These are phyloP conservation scores for Apiosordaria backusii DNA, from an alignment of 495 filamentous ascomycete species.

Conservation along the genomic window DNA sequence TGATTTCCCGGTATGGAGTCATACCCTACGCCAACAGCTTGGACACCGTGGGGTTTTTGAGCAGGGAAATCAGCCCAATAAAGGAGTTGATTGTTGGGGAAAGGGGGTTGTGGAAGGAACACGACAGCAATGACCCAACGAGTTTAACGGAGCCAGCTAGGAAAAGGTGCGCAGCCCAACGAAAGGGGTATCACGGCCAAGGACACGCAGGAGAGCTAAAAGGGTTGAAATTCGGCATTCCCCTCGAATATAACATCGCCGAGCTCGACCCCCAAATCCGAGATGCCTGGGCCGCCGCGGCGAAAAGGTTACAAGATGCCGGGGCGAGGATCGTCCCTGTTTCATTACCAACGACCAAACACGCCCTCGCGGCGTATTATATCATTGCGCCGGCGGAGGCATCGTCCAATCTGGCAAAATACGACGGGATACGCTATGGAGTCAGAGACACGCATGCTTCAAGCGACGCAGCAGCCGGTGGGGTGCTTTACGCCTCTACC, in stretches of 20 bases:
- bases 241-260: constrained; percentile 80
- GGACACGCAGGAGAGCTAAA: constrained; percentile 27
- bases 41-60: constrained; percentile 87
- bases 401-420: constrained; percentile 95
- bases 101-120: constrained; percentile 39
- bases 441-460: constrained; percentile 23
- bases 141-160: constrained; percentile 56
- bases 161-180: constrained; percentile 48
- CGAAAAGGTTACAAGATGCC: constrained; percentile 49
- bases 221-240: constrained; percentile 62
- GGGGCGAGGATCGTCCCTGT: constrained; percentile 71
- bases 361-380: constrained; percentile 91
- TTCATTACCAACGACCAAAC: constrained; percentile 78
- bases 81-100: constrained; percentile 53
- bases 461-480: constrained; percentile 34
- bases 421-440: constrained; percentile 92
- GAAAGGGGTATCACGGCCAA: constrained; percentile 32
- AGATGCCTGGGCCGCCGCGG: constrained; percentile 60
- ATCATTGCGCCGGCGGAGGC: constrained; percentile 93
- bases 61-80: constrained; percentile 46
- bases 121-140: constrained; percentile 77
- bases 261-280: constrained; percentile 68
- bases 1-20: constrained; percentile 79
- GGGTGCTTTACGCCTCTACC: constrained; percentile 70
- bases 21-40: constrained; percentile 93